phyloP scores from a whole-genome alignment of 768 basidiomycete species.

The Bullera alba region DNA sequence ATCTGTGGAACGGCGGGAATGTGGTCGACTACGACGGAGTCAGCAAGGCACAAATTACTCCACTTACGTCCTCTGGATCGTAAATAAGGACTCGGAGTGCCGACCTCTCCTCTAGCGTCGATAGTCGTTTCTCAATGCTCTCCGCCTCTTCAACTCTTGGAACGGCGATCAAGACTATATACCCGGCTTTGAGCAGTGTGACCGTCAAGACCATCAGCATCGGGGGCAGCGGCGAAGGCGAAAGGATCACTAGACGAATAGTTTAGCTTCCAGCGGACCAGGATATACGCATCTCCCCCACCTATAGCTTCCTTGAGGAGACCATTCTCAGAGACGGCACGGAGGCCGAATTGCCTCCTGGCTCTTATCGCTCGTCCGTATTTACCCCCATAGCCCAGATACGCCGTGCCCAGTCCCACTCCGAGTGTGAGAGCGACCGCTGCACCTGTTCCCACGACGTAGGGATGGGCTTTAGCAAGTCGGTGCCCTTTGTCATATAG shows the following conservation, averaged over 20 bases:
- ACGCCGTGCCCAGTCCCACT: constrained; percentile 16
- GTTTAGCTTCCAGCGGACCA: constrained; percentile 3
- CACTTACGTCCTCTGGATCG: constrained; percentile 43
- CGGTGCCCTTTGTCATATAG: constrained; percentile 14
- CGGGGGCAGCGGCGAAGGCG: constrained; percentile 35
- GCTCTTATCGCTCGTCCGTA: neutral
- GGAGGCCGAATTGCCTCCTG: constrained; percentile 8
- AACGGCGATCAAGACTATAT: constrained; percentile 41
- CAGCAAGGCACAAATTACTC: neutral
- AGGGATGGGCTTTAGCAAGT: constrained; percentile 27
- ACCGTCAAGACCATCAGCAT: constrained; percentile 31
- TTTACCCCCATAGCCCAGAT: constrained; percentile 7
- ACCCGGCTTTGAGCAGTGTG: constrained; percentile 33
- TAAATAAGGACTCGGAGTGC: constrained; percentile 37
- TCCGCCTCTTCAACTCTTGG: constrained; percentile 42
- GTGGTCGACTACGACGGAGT: constrained; percentile 27
- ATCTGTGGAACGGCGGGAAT: constrained; percentile 43
- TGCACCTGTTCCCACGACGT: constrained; percentile 19
- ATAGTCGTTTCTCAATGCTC: constrained; percentile 29
- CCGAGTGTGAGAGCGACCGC: constrained; percentile 23
- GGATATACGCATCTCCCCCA: constrained; percentile 6
- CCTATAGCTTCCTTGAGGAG: constrained; percentile 39
- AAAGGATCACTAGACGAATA: constrained; percentile 26
- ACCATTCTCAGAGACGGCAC: constrained; percentile 27
- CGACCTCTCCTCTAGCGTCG: constrained; percentile 23